Evolutionary conservation across 2,329 filamentous ascomycete species (phyloP).

Genomic region (Colletotrichum simmondsii): DNA sequence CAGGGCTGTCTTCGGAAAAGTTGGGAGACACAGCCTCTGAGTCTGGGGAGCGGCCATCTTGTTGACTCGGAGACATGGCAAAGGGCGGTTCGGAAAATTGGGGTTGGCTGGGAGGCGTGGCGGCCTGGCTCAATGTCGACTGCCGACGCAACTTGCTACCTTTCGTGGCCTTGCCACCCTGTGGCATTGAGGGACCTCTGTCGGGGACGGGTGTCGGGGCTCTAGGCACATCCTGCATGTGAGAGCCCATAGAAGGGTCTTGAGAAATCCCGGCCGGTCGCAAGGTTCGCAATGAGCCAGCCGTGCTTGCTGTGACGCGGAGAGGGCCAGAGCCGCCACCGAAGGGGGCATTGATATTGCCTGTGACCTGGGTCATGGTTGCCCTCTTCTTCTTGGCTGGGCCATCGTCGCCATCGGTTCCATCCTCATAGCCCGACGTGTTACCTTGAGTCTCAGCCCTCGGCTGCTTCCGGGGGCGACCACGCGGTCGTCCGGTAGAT

Average conservation of each 20-base stretch:
- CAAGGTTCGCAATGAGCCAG: slow-evolving; percentile 86
- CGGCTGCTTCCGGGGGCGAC: slow-evolving; percentile 65
- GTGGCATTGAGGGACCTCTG: slow-evolving; percentile 42
- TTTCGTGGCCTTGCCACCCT: slow-evolving; percentile 44
- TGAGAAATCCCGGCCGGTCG: slow-evolving; percentile 73
- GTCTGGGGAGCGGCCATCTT: slow-evolving; percentile 66
- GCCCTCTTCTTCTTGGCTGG: slow-evolving; percentile 77
- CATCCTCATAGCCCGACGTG: slow-evolving; percentile 79
- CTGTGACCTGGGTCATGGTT: slow-evolving; percentile 78
- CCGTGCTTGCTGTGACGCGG: slow-evolving; percentile 89
- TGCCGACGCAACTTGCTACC: slow-evolving; percentile 69
- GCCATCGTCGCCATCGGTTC: slow-evolving; percentile 68
- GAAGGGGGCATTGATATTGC: slow-evolving; percentile 78
- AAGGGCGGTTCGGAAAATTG: slow-evolving; percentile 54
- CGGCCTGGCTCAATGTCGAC: slow-evolving; percentile 64
- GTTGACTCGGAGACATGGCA: slow-evolving; percentile 58
- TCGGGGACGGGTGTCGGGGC: slow-evolving; percentile 81
- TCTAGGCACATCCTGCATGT: slow-evolving; percentile 78
- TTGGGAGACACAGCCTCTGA: slow-evolving; percentile 63
- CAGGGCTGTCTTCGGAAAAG: slow-evolving; percentile 74
- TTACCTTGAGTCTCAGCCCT: slow-evolving; percentile 64
- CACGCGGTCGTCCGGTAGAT: slow-evolving; percentile 66
- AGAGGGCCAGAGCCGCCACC: slow-evolving; percentile 82
- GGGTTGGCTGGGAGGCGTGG: slow-evolving; percentile 46
- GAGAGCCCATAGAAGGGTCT: slow-evolving; percentile 55